Evolutionary conservation across 2,329 filamentous ascomycete species (phyloP).

Genomic region (Trichophyton equinum): DNA sequence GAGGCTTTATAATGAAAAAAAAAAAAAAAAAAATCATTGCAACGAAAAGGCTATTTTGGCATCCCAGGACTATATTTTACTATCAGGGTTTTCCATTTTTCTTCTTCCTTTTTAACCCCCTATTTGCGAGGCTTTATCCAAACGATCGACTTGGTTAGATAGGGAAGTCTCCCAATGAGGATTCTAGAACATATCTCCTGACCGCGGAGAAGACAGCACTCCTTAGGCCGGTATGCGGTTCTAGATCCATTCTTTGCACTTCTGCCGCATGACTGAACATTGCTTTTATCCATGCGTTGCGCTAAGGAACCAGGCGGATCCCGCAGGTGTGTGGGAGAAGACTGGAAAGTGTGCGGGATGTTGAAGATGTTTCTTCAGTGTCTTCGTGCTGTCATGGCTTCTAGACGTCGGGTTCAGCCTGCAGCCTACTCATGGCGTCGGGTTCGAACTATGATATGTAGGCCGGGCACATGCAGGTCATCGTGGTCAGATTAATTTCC

Average conservation of each 20-base stretch:
- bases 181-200: not conserved
- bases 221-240: not conserved
- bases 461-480: not conserved
- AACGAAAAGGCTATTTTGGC: not conserved
- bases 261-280: not conserved
- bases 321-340: not conserved
- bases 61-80: not conserved
- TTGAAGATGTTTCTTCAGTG: not conserved
- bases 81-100: not conserved
- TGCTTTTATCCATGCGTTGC: conserved; percentile 2
- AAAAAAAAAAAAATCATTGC: not conserved
- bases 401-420: not conserved
- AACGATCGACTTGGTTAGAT: not conserved
- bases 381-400: not conserved
- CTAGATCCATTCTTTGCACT: not conserved
- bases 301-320: not conserved
- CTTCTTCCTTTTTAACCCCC: not conserved
- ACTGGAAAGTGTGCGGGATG: not conserved
- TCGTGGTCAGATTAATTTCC: not conserved
- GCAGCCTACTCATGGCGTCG: not conserved
- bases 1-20: not conserved
- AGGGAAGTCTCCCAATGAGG: not conserved
- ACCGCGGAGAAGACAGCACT: not conserved
- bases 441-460: conserved; percentile 1
- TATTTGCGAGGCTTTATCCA: not conserved